Evolutionary conservation across 2,329 filamentous ascomycete species (phyloP).

Genomic region (Hypoxylon sp.): DNA sequence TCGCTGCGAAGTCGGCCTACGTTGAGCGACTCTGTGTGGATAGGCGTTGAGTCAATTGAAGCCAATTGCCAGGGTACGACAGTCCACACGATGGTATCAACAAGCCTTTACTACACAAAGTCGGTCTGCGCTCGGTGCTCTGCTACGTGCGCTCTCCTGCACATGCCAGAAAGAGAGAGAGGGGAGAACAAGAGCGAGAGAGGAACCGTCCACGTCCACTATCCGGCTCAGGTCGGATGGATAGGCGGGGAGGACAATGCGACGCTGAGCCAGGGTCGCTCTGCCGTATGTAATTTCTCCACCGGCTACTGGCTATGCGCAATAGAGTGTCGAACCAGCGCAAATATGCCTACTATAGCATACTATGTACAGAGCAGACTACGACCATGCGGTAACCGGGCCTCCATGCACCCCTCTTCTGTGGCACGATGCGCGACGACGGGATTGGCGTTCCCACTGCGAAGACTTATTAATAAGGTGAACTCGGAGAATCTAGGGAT

Average conservation of each 20-base stretch:
- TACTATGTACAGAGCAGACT: no score
- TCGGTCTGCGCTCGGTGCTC: conserved; percentile 26
- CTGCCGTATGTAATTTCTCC: conserved; percentile 32
- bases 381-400: conserved; percentile 29
- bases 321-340: conserved; percentile 22
- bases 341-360: no score
- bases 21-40: conserved; percentile 7
- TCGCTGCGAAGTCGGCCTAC: conserved; percentile 24
- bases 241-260: conserved; percentile 27
- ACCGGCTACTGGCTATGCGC: conserved; percentile 30
- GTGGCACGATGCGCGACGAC: conserved; percentile 36
- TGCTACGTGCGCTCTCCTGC: conserved; percentile 19
- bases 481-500: conserved; percentile 32
- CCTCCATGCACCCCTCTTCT: conserved; percentile 24
- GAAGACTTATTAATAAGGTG: conserved; percentile 27
- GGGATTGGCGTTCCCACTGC: conserved; percentile 33
- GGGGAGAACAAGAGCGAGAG: conserved; percentile 15
- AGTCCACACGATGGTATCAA: conserved; percentile 23
- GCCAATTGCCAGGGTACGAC: conserved; percentile 16
- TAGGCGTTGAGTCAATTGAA: conserved; percentile 24
- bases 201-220: conserved; percentile 22
- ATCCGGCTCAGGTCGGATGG: conserved; percentile 34
- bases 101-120: no score
- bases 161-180: conserved; percentile 29
- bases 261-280: conserved; percentile 21